Conservation (phyloP, 192 early-diverging fungal species). For the Phycomyces blakesleeanus region DNA sequence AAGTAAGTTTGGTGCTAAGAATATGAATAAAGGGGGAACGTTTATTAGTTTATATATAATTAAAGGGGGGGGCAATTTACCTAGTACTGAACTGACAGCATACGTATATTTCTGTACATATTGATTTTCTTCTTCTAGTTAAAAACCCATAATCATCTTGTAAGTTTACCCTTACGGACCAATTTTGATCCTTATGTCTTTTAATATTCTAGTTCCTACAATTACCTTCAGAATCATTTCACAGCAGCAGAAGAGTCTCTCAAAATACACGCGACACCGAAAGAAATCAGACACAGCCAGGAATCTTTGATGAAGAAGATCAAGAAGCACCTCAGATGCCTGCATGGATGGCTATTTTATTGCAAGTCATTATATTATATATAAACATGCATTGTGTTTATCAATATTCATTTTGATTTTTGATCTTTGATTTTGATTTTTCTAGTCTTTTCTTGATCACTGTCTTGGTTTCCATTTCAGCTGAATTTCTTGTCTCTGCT, state of each 20-base stretch:
- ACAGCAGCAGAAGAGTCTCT: background rate
- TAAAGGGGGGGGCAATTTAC: too few species aligned
- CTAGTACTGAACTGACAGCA: background rate
- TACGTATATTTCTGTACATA: background rate
- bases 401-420: background rate
- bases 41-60: too few species aligned
- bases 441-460: conserved; percentile 59
- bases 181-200: background rate
- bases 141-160: conserved; percentile 70
- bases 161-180: conserved; percentile 15
- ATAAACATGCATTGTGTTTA: background rate
- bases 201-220: conserved; percentile 4
- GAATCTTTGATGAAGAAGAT: conserved; percentile 45
- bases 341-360: conserved; percentile 18
- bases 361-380: conserved; percentile 37
- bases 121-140: conserved; percentile 56
- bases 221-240: conserved; percentile 2
- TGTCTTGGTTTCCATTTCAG: conserved; percentile 69
- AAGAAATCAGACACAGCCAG: background rate
- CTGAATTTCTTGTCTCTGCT: conserved; percentile 80
- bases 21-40: background rate
- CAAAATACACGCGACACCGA: background rate
- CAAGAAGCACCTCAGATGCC: conserved; percentile 64
- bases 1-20: conserved; percentile 19
- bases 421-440: background rate